A percentile compares a stretch with the other conserved stretches of the same genome.
Evolutionary conservation across 495 filamentous ascomycete species (phyloP).

Genomic region (Parathielavia appendiculata): DNA sequence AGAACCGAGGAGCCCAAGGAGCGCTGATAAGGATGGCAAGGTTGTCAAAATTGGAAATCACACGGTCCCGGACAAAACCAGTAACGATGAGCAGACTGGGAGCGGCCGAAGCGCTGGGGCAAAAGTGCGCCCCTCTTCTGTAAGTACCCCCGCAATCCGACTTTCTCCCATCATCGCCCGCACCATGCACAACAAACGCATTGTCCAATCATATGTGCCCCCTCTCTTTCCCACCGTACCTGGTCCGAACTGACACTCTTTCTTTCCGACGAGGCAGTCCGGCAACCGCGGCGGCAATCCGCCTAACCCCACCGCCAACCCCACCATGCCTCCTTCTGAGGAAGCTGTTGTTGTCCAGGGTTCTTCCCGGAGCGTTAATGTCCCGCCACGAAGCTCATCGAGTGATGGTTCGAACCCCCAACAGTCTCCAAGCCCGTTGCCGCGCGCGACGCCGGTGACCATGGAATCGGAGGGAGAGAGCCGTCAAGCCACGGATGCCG

Average conservation of each 20-base stretch:
- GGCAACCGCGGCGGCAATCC: conserved; percentile 45
- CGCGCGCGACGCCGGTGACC: conserved; percentile 75
- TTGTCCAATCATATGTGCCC: conserved; percentile 39
- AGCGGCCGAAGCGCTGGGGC: conserved; percentile 34
- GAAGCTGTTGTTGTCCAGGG: conserved; percentile 42
- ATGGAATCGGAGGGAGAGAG: conserved; percentile 45
- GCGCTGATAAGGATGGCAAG: conserved; percentile 37
- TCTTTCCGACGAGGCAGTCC: conserved; percentile 34
- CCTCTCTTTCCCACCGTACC: conserved; percentile 7
- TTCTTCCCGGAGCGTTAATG: conserved; percentile 55
- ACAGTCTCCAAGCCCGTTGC: conserved; percentile 71
- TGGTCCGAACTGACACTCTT: conserved; percentile 31
- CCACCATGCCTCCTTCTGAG: conserved; percentile 42
- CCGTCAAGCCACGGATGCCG: conserved; percentile 30
- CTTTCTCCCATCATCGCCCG: neutral
- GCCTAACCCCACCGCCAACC: conserved; percentile 43
- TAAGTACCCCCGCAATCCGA: conserved; percentile 32
- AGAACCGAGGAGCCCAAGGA: conserved; percentile 38
- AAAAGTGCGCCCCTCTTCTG: conserved; percentile 39
- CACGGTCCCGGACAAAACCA: conserved; percentile 19
- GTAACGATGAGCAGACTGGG: conserved; percentile 32
- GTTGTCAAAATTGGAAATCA: conserved; percentile 22
- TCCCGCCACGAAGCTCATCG: conserved; percentile 64
- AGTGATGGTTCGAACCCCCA: conserved; percentile 57
- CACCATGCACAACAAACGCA: conserved; percentile 4